Evolutionary conservation across 163 green algal genomes (phyloP).

Genomic region (Trebouxiophyceae sp.): DNA sequence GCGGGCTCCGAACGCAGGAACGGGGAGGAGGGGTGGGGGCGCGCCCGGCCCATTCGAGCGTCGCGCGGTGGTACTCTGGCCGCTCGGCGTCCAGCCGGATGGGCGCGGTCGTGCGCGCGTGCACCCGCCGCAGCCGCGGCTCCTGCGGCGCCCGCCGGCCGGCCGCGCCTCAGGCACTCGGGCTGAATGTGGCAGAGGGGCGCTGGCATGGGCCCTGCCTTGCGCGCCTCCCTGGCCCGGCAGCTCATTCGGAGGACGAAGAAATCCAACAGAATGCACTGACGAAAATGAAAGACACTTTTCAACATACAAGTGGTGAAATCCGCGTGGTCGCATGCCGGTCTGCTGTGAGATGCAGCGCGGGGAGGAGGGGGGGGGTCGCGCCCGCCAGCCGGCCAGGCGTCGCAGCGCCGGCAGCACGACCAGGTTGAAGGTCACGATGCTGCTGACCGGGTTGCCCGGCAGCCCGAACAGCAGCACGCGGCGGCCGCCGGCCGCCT

Average conservation of each 20-base stretch:
- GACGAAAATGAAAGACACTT: not conserved
- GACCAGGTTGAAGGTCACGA: conserved; percentile 91
- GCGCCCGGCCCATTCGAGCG: conserved; percentile 41
- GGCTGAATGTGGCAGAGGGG: no score
- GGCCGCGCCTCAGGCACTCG: no score
- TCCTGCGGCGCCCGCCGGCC: conserved; percentile 22
- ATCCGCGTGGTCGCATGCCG: not conserved
- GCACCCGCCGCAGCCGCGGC: conserved; percentile 12
- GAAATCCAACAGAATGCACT: no score
- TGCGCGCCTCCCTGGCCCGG: no score
- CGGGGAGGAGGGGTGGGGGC: not conserved
- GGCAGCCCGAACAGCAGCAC: conserved; percentile 85
- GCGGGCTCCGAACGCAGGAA: no score
- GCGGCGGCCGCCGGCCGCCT: conserved; percentile 5
- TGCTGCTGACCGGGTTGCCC: conserved; percentile 89
- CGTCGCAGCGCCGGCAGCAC: conserved; percentile 77
- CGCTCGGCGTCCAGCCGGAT: conserved; percentile 64
- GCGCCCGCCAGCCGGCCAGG: conserved; percentile 62
- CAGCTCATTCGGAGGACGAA: no score
- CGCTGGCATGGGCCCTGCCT: no score
- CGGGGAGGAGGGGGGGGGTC: no score
- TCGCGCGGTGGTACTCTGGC: conserved; percentile 89
- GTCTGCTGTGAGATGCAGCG: not conserved
- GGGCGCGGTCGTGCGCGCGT: conserved; percentile 8
- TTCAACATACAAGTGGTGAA: not conserved